Percentiles rank a stretch among this genome's conserved stretches.
Conservation (phyloP, 352 stramenopile genomes). For the Phytophthora vignae region DNA sequence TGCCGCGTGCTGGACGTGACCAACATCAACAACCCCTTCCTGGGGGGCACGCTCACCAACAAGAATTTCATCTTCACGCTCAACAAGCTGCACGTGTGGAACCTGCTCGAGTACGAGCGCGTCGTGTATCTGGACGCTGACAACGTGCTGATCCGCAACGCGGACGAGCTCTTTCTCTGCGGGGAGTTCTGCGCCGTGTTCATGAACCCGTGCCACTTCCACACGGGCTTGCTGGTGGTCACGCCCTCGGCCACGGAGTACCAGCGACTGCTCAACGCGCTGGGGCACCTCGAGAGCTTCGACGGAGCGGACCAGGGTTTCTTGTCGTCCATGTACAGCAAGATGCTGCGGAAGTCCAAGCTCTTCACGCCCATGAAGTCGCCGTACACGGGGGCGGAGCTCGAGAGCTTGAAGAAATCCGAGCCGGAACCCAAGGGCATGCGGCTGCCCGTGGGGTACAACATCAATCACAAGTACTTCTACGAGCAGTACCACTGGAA, state of each 20-base stretch:
- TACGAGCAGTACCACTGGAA: conserved; percentile 92
- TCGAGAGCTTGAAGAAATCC: conserved; percentile 52
- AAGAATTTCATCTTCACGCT: conserved; percentile 92
- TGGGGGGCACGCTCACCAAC: conserved; percentile 79
- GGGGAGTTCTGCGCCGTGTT: conserved; percentile 91
- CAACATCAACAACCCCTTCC: conserved; percentile 90
- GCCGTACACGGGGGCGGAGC: conserved; percentile 34
- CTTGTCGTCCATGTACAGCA: conserved; percentile 87
- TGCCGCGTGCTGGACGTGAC: conserved; percentile 86
- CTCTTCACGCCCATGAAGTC: conserved; percentile 73
- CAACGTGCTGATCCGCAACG: conserved; percentile 90
- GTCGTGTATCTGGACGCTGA: conserved; percentile 93
- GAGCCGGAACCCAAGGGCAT: conserved; percentile 65
- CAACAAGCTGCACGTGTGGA: conserved; percentile 93
- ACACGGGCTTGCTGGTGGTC: conserved; percentile 88
- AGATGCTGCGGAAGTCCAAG: conserved; percentile 72
- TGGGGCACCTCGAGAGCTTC: conserved; percentile 75
- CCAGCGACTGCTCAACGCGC: conserved; percentile 64
- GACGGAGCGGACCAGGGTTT: conserved; percentile 89
- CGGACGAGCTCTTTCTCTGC: conserved; percentile 90
- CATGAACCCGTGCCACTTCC: conserved; percentile 93
- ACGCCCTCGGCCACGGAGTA: conserved; percentile 81
- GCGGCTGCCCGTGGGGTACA: conserved; percentile 88
- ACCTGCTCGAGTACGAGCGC: conserved; percentile 91
- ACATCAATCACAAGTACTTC: conserved; percentile 94